Evolutionary conservation across 495 filamentous ascomycete species (phyloP).

Genomic region (Penicillium parvum): DNA sequence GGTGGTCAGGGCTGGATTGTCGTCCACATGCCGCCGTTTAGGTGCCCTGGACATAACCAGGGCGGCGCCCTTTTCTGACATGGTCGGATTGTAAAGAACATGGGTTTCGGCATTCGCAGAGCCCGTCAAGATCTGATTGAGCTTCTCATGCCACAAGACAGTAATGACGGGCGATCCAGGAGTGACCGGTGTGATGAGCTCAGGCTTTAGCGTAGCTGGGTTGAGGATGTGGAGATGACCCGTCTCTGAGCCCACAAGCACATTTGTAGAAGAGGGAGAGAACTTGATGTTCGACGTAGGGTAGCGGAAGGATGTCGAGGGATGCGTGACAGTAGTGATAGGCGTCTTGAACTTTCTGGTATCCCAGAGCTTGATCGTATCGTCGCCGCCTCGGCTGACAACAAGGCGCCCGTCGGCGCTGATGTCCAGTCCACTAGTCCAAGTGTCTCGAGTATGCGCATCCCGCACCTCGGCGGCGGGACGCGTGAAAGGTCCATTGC

Average conservation of each 20-base stretch:
- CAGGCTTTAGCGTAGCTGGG: constrained; percentile 77
- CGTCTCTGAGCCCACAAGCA: constrained; percentile 83
- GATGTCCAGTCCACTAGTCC: constrained; percentile 91
- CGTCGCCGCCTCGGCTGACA: constrained; percentile 83
- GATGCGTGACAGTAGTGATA: constrained; percentile 69
- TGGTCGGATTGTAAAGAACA: constrained; percentile 82
- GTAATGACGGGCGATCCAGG: constrained; percentile 75
- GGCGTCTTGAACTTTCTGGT: constrained; percentile 92
- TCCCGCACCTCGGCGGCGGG: constrained; percentile 82
- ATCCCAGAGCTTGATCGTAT: constrained; percentile 90
- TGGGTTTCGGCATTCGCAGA: constrained; percentile 86
- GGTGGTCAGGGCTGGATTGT: constrained; percentile 79
- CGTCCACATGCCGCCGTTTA: constrained; percentile 91
- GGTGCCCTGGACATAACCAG: constrained; percentile 89
- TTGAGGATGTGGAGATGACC: constrained; percentile 92
- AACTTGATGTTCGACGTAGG: constrained; percentile 84
- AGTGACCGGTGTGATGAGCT: constrained; percentile 82
- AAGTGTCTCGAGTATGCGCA: constrained; percentile 78
- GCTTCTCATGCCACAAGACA: constrained; percentile 85
- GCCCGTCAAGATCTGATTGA: constrained; percentile 94
- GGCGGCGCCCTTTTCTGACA: constrained; percentile 76
- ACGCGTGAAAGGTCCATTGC: constrained; percentile 80
- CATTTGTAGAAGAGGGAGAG: constrained; percentile 71
- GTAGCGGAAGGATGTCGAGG: constrained; percentile 78
- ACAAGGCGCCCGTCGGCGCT: constrained; percentile 87